Conservation (phyloP, 2,329 filamentous ascomycete genomes). For the Scedosporium aurantiacum region DNA sequence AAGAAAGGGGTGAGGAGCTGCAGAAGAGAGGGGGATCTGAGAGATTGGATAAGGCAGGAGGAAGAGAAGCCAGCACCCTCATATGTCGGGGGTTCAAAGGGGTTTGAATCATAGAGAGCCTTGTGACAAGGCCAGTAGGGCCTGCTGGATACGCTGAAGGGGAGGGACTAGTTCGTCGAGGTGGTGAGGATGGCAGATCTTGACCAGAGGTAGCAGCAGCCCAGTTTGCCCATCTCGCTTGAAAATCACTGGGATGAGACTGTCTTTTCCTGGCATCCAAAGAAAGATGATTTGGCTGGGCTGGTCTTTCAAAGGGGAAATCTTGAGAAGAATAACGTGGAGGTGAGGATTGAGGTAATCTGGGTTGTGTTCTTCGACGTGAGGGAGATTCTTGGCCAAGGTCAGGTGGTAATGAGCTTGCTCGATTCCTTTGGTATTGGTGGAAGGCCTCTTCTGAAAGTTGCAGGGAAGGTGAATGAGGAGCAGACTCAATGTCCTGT, state of each 20-base stretch:
- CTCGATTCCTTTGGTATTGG: neutral
- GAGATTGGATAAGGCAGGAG: neutral
- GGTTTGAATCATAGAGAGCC: neutral
- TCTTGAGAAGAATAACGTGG: neutral
- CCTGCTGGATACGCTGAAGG: neutral
- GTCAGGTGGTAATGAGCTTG: neutral
- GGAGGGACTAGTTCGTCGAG: neutral
- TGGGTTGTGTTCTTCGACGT: neutral
- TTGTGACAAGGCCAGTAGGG: neutral
- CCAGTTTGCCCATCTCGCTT: neutral
- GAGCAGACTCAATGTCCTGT: neutral
- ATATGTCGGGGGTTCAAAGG: neutral
- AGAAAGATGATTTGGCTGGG: neutral
- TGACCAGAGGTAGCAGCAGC: neutral
- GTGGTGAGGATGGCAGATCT: neutral
- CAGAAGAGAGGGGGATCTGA: neutral
- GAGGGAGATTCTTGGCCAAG: neutral
- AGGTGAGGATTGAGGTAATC: neutral
- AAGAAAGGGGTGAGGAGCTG: conserved; percentile 46
- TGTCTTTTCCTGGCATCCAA: neutral
- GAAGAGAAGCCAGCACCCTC: neutral
- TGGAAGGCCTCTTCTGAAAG: neutral
- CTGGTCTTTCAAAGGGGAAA: neutral
- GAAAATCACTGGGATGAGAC: neutral
- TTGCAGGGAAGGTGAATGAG: neutral